These are phyloP conservation scores for Periglandula ipomoeae DNA, from an alignment of 2,329 filamentous ascomycete genomes.

Conservation along the genomic window DNA sequence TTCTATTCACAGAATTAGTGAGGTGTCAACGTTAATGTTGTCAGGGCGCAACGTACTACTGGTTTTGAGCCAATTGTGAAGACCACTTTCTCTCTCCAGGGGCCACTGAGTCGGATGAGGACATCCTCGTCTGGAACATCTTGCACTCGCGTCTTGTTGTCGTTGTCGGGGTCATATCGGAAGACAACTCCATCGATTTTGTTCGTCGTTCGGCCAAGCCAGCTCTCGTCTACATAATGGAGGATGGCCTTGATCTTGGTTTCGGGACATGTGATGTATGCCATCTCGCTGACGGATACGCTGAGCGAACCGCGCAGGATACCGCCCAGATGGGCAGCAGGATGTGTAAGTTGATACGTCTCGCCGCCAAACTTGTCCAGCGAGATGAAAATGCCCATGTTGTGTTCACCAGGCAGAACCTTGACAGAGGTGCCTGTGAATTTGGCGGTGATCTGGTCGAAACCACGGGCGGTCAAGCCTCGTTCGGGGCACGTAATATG, in stretches of 20 bases:
- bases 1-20: constrained; percentile 18
- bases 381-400: constrained; percentile 90
- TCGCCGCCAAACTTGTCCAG: constrained; percentile 73
- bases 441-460: constrained; percentile 93
- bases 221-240: constrained; percentile 89
- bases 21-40: no score
- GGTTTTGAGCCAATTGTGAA: constrained; percentile 52
- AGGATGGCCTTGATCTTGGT: constrained; percentile 87
- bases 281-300: constrained; percentile 82
- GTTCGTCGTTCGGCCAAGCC: constrained; percentile 86
- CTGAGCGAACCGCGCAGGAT: constrained; percentile 79
- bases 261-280: constrained; percentile 81
- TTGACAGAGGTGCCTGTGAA: constrained; percentile 94
- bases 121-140: constrained; percentile 82
- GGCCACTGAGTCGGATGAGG: constrained; percentile 71
- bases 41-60: constrained; percentile 54
- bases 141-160: constrained; percentile 68
- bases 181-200: constrained; percentile 87
- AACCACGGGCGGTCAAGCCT: constrained; percentile 78
- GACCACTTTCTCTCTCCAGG: constrained; percentile 67
- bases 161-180: constrained; percentile 79
- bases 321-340: constrained; percentile 84
- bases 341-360: constrained; percentile 91
- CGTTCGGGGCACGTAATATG: constrained; percentile 88
- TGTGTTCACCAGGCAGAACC: constrained; percentile 85